A percentile compares a stretch with the other conserved stretches of the same genome.
These are phyloP conservation scores for Corylus heterophylla DNA, from an alignment of 306 rosid genomes.

Conservation along the genomic window DNA sequence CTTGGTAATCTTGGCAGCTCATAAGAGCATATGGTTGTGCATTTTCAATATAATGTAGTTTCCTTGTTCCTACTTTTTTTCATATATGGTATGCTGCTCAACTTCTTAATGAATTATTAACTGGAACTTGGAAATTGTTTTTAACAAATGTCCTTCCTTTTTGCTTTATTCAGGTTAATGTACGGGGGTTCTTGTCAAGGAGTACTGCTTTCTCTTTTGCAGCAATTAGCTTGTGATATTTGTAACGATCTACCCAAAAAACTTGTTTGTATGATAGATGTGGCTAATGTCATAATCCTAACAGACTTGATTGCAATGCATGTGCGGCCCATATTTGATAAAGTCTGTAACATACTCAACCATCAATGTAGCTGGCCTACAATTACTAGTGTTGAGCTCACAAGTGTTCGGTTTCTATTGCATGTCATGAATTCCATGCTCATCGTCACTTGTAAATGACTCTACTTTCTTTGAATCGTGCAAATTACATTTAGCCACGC, in stretches of 20 bases:
- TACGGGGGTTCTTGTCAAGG: constrained; percentile 74
- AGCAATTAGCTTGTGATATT: constrained; percentile 89
- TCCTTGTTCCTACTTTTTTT: no score
- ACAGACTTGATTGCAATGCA: constrained; percentile 46
- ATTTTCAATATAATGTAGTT: no score
- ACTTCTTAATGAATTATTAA: neutral
- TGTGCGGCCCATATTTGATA: no score
- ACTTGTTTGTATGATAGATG: constrained; percentile 81
- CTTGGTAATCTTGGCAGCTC: no score
- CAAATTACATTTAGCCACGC: neutral
- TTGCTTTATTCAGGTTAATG: constrained; percentile 62
- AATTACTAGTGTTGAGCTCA: constrained; percentile 46
- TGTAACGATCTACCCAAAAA: constrained; percentile 59
- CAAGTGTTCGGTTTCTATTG: constrained; percentile 69
- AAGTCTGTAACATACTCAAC: constrained; percentile 40
- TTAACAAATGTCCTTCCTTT: neutral
- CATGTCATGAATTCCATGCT: constrained; percentile 83
- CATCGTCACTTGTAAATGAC: constrained; percentile 71
- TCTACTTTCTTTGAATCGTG: neutral
- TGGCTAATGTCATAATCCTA: constrained; percentile 66
- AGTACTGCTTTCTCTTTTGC: constrained; percentile 86
- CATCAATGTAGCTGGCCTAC: constrained; percentile 78
- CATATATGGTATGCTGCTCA: no score
- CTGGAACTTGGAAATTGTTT: neutral
- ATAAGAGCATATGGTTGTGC: no score